phyloP scores from a whole-genome alignment of 805 yeast species.

The Debaryomyces maramus region DNA sequence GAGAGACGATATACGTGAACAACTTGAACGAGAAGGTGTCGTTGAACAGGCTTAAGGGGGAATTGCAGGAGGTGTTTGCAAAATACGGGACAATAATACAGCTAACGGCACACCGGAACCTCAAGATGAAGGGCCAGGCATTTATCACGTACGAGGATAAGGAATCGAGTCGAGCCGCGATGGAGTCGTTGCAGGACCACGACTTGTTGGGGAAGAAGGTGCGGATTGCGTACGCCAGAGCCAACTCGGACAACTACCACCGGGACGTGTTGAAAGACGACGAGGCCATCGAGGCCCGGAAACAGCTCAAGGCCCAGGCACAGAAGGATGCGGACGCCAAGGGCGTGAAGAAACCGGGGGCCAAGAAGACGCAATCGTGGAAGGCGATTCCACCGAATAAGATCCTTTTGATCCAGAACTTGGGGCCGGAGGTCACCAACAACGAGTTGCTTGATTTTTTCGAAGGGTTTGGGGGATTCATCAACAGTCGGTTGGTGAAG shows the following conservation, averaged over 20 bases:
- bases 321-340: constrained; percentile 2
- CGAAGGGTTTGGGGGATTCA: constrained; percentile 55
- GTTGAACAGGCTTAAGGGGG: constrained; percentile 46
- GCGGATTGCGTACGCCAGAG: constrained; percentile 43
- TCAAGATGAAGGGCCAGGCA: constrained; percentile 81
- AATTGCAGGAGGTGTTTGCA: constrained; percentile 43
- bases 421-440: constrained; percentile 46
- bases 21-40: constrained; percentile 73
- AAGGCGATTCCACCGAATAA: constrained; percentile 64
- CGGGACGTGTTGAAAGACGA: constrained; percentile 16
- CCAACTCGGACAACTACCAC: constrained; percentile 43
- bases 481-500: constrained; percentile 64
- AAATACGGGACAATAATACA: constrained; percentile 49
- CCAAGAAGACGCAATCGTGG: constrained; percentile 22
- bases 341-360: constrained; percentile 6
- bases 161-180: constrained; percentile 47
- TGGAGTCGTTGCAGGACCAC: constrained; percentile 40
- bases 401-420: constrained; percentile 62
- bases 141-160: constrained; percentile 56
- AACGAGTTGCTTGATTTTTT: constrained; percentile 46
- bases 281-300: constrained; percentile 20
- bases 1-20: constrained; percentile 57
- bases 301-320: constrained; percentile 12
- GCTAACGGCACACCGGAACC: constrained; percentile 56
- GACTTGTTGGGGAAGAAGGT: constrained; percentile 50